Evolutionary conservation across 2,329 filamentous ascomycete species (phyloP).

Genomic region (Fusarium ramigenum): DNA sequence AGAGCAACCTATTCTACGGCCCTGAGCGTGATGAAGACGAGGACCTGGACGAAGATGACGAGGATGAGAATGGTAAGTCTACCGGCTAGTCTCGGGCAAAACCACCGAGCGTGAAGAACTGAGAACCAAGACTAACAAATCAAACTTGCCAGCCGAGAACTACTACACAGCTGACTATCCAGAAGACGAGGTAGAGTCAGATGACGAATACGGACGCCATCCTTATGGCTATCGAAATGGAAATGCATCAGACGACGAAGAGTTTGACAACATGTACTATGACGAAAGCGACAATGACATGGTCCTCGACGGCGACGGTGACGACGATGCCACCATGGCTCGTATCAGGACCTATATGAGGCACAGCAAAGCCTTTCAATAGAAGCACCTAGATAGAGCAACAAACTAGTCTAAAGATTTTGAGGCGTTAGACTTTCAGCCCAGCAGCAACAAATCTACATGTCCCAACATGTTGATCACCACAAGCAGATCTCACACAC

Average conservation of each 20-base stretch:
- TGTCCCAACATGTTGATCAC: not conserved
- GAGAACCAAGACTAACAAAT: slow-evolving; percentile 24
- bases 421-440: slow-evolving; percentile 24
- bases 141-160: slow-evolving; percentile 68
- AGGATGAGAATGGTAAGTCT: slow-evolving; percentile 70
- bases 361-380: slow-evolving; percentile 45
- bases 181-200: slow-evolving; percentile 79
- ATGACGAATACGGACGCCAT: slow-evolving; percentile 63
- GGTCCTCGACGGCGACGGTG: slow-evolving; percentile 48
- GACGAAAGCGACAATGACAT: slow-evolving; percentile 51
- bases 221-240: slow-evolving; percentile 64
- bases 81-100: not conserved
- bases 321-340: slow-evolving; percentile 52
- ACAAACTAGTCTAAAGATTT: slow-evolving; percentile 16
- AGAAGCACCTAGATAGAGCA: slow-evolving; percentile 3
- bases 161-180: slow-evolving; percentile 84
- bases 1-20: slow-evolving; percentile 68
- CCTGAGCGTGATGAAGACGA: slow-evolving; percentile 70
- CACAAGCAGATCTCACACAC: not conserved
- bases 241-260: slow-evolving; percentile 65
- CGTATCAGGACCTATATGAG: slow-evolving; percentile 52
- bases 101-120: slow-evolving; percentile 1
- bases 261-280: slow-evolving; percentile 56
- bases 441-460: slow-evolving; percentile 8
- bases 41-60: slow-evolving; percentile 66